Conservation (phyloP, 192 early-diverging fungal species). For the Paraglomus brasilianum region DNA sequence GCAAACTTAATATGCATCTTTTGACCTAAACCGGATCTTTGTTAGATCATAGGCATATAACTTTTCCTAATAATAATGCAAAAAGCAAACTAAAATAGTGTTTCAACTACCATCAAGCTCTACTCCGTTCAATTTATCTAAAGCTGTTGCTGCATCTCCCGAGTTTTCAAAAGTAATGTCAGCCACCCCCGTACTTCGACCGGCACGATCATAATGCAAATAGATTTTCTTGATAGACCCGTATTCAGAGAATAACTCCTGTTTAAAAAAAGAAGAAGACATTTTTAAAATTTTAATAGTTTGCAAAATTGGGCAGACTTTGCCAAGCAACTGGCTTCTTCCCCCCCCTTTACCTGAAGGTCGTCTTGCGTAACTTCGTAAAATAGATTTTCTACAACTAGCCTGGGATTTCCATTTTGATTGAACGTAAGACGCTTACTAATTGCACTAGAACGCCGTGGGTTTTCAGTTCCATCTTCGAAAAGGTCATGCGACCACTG, state of each 20-base stretch:
- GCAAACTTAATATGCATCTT: constrained; percentile 28
- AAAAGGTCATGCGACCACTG: constrained; percentile 31
- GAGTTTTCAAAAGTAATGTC: constrained; percentile 43
- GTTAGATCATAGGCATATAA: no score
- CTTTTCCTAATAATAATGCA: no score
- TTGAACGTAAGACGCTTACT: constrained; percentile 1
- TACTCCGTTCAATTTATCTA: constrained; percentile 51
- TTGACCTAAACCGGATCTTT: not conserved
- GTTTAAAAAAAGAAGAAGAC: not conserved
- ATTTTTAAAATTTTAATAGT: not conserved
- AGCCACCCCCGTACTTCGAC: constrained; percentile 53
- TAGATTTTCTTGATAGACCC: constrained; percentile 44
- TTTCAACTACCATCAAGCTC: constrained; percentile 48
- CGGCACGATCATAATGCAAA: constrained; percentile 51
- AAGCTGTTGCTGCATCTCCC: constrained; percentile 44
- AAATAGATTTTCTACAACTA: constrained; percentile 54
- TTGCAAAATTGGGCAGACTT: not conserved
- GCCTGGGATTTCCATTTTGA: constrained; percentile 33
- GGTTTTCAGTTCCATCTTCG: constrained; percentile 4
- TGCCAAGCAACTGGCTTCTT: not conserved
- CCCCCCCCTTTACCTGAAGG: constrained; percentile 41
- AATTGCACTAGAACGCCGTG: not conserved
- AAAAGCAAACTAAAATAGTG: not conserved
- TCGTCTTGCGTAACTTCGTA: constrained; percentile 60
- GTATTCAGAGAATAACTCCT: constrained; percentile 53